A percentile compares a stretch with the other conserved stretches of the same genome.
phyloP scores from a whole-genome alignment of 2,329 filamentous ascomycete genomes.

The Fusarium fracticaudum region DNA sequence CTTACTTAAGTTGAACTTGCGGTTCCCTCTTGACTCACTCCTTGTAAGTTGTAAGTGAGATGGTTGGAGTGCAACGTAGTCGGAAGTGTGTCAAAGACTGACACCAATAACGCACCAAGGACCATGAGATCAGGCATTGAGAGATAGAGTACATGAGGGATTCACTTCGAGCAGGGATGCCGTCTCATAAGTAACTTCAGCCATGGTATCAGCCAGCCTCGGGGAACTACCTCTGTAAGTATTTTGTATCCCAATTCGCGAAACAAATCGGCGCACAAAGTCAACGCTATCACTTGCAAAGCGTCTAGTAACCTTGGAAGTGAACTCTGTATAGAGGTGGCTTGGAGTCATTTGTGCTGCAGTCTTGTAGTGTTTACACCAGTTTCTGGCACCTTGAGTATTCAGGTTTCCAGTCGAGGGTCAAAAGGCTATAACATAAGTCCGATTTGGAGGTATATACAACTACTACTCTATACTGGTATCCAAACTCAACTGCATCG shows the following conservation, averaged over 20 bases:
- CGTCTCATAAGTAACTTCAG: too few relatives aligned
- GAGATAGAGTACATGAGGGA: neutral
- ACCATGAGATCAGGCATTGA: rapidly evolving
- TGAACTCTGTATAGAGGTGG: neutral
- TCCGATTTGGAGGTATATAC: neutral
- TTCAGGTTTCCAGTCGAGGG: neutral
- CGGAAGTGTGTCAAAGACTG: neutral
- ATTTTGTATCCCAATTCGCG: neutral
- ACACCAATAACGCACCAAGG: rapidly evolving
- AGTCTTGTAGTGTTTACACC: neutral
- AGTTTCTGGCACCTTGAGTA: neutral
- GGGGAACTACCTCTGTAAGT: too few relatives aligned
- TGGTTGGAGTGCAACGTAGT: neutral
- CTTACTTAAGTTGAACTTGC: too few relatives aligned
- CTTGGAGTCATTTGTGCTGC: neutral
- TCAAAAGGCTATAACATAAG: neutral
- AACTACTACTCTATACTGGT: neutral
- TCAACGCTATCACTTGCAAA: neutral
- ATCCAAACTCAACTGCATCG: neutral
- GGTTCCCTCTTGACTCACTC: neutral
- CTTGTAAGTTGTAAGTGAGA: neutral
- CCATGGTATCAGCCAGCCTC: neutral
- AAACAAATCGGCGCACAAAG: neutral
- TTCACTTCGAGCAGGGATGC: neutral
- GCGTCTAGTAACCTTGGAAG: neutral